phyloP scores from a whole-genome alignment of 2,329 filamentous ascomycete genomes.

The Clonostachys chloroleuca region DNA sequence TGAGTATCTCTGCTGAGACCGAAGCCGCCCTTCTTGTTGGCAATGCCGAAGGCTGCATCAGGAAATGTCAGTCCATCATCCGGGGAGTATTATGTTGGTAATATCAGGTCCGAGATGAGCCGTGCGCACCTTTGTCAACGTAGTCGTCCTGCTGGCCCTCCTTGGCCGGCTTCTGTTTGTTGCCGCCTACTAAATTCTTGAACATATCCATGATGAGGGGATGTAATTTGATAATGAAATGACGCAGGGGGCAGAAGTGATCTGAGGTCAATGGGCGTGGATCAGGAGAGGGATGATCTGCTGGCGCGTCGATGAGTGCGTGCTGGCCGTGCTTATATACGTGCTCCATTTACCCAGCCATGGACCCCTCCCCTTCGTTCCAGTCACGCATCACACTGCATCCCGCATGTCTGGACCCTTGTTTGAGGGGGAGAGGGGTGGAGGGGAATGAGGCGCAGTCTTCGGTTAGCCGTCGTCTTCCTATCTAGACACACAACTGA shows the following conservation, averaged over 20 bases:
- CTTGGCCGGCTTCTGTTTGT: constrained; percentile 4
- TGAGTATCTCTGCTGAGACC: constrained; percentile 13
- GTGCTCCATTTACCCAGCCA: neutral
- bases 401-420: neutral
- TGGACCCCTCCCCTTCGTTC: neutral
- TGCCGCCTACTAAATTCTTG: constrained; percentile 3
- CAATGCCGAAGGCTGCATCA: constrained; percentile 11
- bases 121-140: constrained; percentile 16
- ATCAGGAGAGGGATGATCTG: neutral
- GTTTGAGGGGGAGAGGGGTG: neutral
- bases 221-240: too few relatives aligned
- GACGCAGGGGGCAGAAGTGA: too few relatives aligned
- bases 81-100: neutral
- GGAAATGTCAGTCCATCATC: neutral
- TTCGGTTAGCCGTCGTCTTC: neutral
- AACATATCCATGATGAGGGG: constrained; percentile 7
- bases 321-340: too few relatives aligned
- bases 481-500: too few relatives aligned
- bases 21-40: constrained; percentile 15
- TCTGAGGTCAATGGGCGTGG: neutral
- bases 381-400: neutral
- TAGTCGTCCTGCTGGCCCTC: constrained; percentile 19
- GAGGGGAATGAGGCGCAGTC: neutral
- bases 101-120: neutral
- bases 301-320: neutral